These are phyloP conservation scores for Malbranchea cinnamomea DNA, from an alignment of 2,329 filamentous ascomycete genomes.

Conservation along the genomic window DNA sequence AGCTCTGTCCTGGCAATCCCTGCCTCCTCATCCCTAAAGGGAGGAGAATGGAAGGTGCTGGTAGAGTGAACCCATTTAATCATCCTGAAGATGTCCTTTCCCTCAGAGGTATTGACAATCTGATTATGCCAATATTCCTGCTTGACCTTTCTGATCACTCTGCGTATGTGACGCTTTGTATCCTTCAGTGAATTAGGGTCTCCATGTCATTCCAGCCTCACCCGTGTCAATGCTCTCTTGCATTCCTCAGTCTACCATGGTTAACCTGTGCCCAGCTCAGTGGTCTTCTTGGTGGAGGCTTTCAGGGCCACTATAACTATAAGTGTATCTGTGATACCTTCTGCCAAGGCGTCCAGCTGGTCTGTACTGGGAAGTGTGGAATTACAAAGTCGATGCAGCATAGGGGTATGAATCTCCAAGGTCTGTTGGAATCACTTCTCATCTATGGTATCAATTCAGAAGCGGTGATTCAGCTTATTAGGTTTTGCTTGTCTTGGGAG, in stretches of 20 bases:
- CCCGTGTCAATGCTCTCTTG: background rate
- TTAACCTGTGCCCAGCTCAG: background rate
- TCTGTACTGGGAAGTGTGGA: background rate
- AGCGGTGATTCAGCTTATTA: background rate
- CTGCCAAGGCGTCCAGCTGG: background rate
- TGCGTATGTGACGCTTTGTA: conserved; percentile 1
- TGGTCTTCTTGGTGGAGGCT: conserved; percentile 1
- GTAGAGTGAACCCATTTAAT: conserved; percentile 4
- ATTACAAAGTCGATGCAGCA: background rate
- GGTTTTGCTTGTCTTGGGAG: background rate
- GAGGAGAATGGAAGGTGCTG: conserved; percentile 2
- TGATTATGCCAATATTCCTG: conserved; percentile 2
- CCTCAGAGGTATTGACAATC: background rate
- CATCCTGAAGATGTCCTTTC: conserved; percentile 4
- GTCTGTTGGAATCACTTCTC: background rate
- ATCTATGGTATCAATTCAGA: background rate
- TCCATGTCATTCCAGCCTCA: background rate
- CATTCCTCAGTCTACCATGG: conserved; percentile 1
- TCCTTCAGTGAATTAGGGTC: background rate
- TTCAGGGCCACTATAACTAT: background rate
- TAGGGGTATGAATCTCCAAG: background rate
- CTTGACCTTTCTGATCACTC: conserved; percentile 1
- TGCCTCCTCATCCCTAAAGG: background rate
- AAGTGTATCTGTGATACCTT: background rate
- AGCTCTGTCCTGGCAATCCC: conserved; percentile 1